Evolutionary conservation across 805 yeast genomes (phyloP).

Genomic region (Kodamaea neixiangensis): DNA sequence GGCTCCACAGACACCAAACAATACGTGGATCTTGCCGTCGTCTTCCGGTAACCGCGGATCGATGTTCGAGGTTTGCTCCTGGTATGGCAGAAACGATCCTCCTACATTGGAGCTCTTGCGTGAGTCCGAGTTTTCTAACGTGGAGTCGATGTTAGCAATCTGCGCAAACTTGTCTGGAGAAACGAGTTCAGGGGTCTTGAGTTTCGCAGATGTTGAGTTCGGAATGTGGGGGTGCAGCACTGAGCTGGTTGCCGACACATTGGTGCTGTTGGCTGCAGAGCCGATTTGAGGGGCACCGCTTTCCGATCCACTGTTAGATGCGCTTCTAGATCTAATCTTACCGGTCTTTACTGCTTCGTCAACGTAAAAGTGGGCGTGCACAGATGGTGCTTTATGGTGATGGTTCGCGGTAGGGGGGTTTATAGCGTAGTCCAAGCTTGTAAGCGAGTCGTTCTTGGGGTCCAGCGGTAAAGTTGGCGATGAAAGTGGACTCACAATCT

Average conservation of each 20-base stretch:
- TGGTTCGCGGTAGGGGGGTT: constrained; percentile 32
- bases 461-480: constrained; percentile 3
- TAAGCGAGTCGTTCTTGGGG: constrained; percentile 20
- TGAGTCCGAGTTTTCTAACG: constrained; percentile 1
- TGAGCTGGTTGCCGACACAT: not conserved
- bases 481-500: not conserved
- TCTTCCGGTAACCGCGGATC: constrained; percentile 66
- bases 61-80: constrained; percentile 49
- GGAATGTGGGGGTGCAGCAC: constrained; percentile 5
- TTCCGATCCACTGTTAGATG: constrained; percentile 31
- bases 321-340: constrained; percentile 41
- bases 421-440: constrained; percentile 27
- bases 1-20: constrained; percentile 62
- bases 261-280: not conserved
- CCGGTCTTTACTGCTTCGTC: constrained; percentile 63
- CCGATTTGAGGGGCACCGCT: not conserved
- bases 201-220: constrained; percentile 5
- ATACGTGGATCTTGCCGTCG: constrained; percentile 57
- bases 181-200: constrained; percentile 10
- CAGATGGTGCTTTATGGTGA: constrained; percentile 59
- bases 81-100: not conserved
- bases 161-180: constrained; percentile 4
- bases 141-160: constrained; percentile 7
- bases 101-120: constrained; percentile 4
- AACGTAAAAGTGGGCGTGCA: constrained; percentile 78